These are phyloP conservation scores for Aristolochia fimbriata DNA, from an alignment of 164 flowering plant genomes.

Conservation along the genomic window DNA sequence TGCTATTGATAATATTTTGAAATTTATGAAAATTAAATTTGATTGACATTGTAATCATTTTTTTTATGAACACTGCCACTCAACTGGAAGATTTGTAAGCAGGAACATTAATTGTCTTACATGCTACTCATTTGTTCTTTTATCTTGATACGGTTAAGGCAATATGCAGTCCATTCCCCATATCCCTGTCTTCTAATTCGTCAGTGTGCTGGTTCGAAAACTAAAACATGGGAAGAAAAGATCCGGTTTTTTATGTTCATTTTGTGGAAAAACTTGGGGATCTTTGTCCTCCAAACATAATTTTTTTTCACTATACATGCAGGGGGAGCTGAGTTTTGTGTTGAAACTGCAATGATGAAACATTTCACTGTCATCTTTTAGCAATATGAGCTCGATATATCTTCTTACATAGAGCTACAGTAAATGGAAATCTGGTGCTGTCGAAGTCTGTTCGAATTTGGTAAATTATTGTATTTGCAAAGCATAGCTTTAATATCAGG, in stretches of 20 bases:
- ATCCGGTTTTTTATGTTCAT: too few relatives aligned
- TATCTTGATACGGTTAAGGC: neutral
- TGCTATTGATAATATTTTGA: too few relatives aligned
- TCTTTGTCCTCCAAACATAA: neutral
- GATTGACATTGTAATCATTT: neutral
- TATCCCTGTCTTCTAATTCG: neutral
- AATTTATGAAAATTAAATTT: too few relatives aligned
- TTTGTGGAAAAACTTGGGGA: neutral
- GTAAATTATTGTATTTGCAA: neutral
- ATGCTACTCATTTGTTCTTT: neutral
- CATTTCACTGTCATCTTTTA: constrained; percentile 1
- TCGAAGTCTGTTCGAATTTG: neutral
- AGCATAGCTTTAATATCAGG: neutral
- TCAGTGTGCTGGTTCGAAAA: too few relatives aligned
- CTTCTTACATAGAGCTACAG: neutral
- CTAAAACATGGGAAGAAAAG: too few relatives aligned
- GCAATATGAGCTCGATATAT: neutral
- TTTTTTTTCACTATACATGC: constrained; percentile 2
- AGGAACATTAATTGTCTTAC: neutral
- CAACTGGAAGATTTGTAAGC: too few relatives aligned
- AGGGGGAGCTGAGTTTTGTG: neutral
- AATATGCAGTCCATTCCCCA: neutral
- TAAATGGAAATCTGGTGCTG: constrained; percentile 4
- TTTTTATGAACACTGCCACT: neutral
- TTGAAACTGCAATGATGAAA: neutral